Conservation (phyloP, 2,329 filamentous ascomycete species). For the Orbilia oligospora region DNA sequence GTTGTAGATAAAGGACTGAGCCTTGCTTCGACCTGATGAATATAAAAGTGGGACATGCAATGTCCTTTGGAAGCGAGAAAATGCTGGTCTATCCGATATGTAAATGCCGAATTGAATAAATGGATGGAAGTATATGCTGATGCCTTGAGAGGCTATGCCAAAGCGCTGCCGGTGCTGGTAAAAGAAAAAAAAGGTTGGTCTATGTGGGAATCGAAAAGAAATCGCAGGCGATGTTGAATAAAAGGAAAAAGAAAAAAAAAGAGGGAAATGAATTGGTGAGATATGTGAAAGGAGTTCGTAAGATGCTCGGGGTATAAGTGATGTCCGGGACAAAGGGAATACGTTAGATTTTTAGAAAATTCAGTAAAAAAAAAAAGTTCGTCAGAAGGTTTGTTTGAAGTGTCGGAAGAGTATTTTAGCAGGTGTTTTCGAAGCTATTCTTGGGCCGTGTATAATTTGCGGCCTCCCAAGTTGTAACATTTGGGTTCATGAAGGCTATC, state of each 20-base stretch:
- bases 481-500: slow-evolving; percentile 70
- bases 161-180: background rate
- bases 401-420: slow-evolving; percentile 16
- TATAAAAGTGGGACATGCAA: background rate
- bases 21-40: background rate
- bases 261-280: slow-evolving; percentile 10
- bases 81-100: background rate
- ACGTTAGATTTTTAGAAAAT: slow-evolving; percentile 4
- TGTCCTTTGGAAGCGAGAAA: background rate
- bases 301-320: slow-evolving; percentile 34
- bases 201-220: slow-evolving; percentile 36
- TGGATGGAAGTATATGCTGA: background rate
- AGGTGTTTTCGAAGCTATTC: slow-evolving; percentile 59
- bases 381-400: background rate
- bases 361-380: background rate
- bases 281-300: slow-evolving; percentile 9
- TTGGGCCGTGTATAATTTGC: slow-evolving; percentile 54
- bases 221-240: slow-evolving; percentile 20
- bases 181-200: background rate
- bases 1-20: background rate
- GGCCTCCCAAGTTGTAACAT: slow-evolving; percentile 68
- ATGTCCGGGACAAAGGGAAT: slow-evolving; percentile 24
- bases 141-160: background rate
- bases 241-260: background rate
- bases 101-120: slow-evolving; percentile 12